phyloP scores from a whole-genome alignment of 176 grass and related monocot genomes.

The Alopecurus myosuroides region DNA sequence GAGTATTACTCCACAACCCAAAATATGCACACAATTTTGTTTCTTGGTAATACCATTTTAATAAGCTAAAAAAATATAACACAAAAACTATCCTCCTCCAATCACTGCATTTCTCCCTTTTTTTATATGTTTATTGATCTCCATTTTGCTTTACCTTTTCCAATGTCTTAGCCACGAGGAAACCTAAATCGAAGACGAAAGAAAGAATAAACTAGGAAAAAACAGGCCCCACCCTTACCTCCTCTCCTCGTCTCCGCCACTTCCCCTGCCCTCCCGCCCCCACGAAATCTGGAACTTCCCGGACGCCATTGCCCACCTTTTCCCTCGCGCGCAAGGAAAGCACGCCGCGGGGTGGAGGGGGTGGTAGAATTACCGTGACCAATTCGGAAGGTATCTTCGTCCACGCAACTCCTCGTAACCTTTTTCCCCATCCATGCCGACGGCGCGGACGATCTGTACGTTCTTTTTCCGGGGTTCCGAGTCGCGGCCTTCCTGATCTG shows the following conservation, averaged over 20 bases:
- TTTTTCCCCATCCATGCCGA: background rate
- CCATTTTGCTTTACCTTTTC: conserved; percentile 12
- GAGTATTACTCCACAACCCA: too few relatives aligned
- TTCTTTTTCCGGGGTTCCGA: background rate
- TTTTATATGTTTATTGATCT: background rate
- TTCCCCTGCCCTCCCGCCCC: conserved; percentile 34
- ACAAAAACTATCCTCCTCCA: background rate
- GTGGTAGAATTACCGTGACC: background rate
- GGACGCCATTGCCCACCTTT: conserved; percentile 44
- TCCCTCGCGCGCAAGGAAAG: conserved; percentile 38
- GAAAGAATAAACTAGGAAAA: conserved; percentile 19
- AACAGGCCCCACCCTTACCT: conserved; percentile 3
- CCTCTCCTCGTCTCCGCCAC: conserved; percentile 30
- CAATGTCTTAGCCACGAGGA: conserved; percentile 21
- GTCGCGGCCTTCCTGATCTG: conserved; percentile 23
- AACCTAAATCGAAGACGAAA: conserved; percentile 24
- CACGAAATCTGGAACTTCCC: conserved; percentile 57
- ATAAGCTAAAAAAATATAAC: background rate
- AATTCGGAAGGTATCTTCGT: conserved; percentile 33
- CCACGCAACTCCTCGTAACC: background rate
- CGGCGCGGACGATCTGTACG: background rate
- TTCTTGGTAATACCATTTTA: background rate
- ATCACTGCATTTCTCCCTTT: background rate
- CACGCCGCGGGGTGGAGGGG: background rate
- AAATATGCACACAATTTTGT: background rate